Evolutionary conservation across 257 asterid genomes (phyloP).

Genomic region (Przewalskia tangutica): DNA sequence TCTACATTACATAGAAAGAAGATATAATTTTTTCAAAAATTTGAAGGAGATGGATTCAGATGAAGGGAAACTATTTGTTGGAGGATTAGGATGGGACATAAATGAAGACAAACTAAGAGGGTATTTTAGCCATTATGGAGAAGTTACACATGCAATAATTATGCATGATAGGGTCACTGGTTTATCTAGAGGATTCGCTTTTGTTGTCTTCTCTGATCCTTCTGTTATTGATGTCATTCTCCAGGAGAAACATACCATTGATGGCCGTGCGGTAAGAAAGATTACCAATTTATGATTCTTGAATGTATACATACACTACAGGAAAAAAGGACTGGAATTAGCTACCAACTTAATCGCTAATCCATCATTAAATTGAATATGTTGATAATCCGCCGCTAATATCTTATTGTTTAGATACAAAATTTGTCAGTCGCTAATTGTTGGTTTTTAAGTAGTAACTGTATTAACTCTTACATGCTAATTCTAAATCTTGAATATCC

Average conservation of each 20-base stretch:
- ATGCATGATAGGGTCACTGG: constrained; percentile 64
- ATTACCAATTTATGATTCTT: neutral
- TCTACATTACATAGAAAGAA: neutral
- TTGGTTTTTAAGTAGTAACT: neutral
- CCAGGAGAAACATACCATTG: constrained; percentile 65
- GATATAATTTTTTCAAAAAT: neutral
- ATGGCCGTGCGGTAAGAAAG: constrained; percentile 67
- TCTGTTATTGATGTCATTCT: constrained; percentile 52
- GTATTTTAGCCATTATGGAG: constrained; percentile 61
- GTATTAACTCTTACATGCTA: neutral
- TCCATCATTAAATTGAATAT: too few relatives aligned
- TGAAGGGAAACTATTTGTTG: constrained; percentile 81
- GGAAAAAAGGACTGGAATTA: too few relatives aligned
- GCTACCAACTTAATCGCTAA: too few relatives aligned
- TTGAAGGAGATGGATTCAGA: constrained; percentile 59
- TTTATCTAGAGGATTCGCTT: constrained; percentile 76
- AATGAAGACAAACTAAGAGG: constrained; percentile 68
- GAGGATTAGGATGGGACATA: constrained; percentile 87
- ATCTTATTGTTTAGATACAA: too few relatives aligned
- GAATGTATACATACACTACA: neutral
- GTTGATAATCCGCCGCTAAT: too few relatives aligned
- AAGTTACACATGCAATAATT: constrained; percentile 58
- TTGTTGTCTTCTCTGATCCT: constrained; percentile 78
- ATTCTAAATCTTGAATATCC: neutral
- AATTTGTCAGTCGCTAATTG: too few relatives aligned